Evolutionary conservation across 2,329 filamentous ascomycete genomes (phyloP).

Genomic region (Chaetomium globosum): DNA sequence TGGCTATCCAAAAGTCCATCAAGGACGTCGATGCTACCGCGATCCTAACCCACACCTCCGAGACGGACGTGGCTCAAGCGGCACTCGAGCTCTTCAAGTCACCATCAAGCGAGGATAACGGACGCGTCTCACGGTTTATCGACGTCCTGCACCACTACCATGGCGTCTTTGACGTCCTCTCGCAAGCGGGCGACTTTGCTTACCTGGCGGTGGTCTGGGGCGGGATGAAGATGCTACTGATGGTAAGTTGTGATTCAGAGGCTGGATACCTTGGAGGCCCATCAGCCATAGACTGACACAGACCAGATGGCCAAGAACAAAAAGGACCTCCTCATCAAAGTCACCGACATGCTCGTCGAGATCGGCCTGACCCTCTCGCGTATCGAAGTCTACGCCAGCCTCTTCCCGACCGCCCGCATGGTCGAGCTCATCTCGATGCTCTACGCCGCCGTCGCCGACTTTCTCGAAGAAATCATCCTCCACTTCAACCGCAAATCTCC

Average conservation of each 20-base stretch:
- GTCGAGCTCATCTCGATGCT: conserved; percentile 37
- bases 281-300: neutral
- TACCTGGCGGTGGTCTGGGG: conserved; percentile 39
- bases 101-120: conserved; percentile 12
- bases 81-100: conserved; percentile 32
- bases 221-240: conserved; percentile 26
- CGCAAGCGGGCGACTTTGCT: conserved; percentile 34
- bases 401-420: conserved; percentile 38
- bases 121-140: conserved; percentile 31
- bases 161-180: conserved; percentile 38
- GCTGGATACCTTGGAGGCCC: neutral
- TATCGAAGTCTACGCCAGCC: conserved; percentile 33
- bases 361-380: conserved; percentile 37
- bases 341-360: conserved; percentile 38
- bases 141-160: conserved; percentile 33
- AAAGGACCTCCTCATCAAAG: conserved; percentile 33
- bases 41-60: conserved; percentile 28
- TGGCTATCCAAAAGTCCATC: conserved; percentile 31
- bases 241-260: conserved; percentile 15
- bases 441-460: conserved; percentile 38
- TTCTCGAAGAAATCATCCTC: conserved; percentile 33
- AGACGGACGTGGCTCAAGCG: conserved; percentile 31
- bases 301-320: conserved; percentile 37
- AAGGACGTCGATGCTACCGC: conserved; percentile 26
- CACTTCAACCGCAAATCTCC: conserved; percentile 28